Conservation (phyloP, 331 rosid genomes). For the Telfairia occidentalis region DNA sequence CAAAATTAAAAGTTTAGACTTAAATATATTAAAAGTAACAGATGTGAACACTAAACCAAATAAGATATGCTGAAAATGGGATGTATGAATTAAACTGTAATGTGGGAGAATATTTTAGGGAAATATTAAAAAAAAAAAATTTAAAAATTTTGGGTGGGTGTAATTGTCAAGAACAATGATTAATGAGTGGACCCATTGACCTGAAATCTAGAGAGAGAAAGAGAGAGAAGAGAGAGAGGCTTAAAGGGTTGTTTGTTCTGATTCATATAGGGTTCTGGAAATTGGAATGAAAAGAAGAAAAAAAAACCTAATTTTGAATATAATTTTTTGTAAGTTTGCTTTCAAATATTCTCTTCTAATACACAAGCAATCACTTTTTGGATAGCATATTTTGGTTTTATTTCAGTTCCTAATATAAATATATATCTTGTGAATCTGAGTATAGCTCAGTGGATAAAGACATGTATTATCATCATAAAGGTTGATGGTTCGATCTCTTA, state of each 20-base stretch:
- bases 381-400: conserved; percentile 1
- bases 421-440: too few relatives aligned
- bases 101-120: neutral
- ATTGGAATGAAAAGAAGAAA: neutral
- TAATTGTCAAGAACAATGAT: conserved; percentile 38
- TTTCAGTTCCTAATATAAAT: neutral
- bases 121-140: neutral
- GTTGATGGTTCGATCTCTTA: too few relatives aligned
- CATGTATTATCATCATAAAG: too few relatives aligned
- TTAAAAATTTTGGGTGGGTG: conserved; percentile 27
- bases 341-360: conserved; percentile 8
- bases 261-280: conserved; percentile 38
- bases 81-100: neutral
- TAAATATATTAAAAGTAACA: neutral
- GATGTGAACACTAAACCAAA: neutral
- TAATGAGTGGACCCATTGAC: conserved; percentile 65
- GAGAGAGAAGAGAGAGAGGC: conserved; percentile 19
- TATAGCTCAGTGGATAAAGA: too few relatives aligned
- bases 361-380: neutral
- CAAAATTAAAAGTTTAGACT: neutral
- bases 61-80: neutral
- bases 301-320: neutral
- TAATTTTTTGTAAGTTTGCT: neutral
- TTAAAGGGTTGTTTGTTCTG: conserved; percentile 71
- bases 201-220: conserved; percentile 30